Evolutionary conservation across 371 early-diverging fungal species (phyloP).

Genomic region (Funneliformis caledonium): DNA sequence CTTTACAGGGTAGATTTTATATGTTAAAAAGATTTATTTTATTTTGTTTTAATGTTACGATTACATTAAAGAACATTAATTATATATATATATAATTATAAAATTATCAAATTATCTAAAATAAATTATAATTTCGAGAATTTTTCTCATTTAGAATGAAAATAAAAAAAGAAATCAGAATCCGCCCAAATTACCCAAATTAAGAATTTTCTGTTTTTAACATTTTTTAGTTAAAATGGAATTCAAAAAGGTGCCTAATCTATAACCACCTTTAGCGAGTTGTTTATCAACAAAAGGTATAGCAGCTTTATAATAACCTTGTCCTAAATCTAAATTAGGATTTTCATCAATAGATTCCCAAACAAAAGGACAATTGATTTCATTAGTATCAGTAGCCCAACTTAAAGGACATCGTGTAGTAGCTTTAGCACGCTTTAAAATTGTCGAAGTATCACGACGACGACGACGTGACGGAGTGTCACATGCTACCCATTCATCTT

Average conservation of each 20-base stretch:
- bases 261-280: constrained; percentile 28
- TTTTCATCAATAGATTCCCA: constrained; percentile 11
- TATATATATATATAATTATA: not conserved
- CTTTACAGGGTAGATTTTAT: too few species aligned
- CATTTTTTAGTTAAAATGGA: constrained; percentile 18
- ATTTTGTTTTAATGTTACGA: not conserved
- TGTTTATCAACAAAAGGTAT: constrained; percentile 20
- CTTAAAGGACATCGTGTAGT: constrained; percentile 11
- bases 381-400: constrained; percentile 30
- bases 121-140: too few species aligned
- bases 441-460: not conserved
- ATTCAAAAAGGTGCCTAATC: constrained; percentile 19
- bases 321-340: constrained; percentile 12
- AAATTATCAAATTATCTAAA: not conserved
- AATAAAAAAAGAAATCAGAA: too few species aligned
- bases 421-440: not conserved
- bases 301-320: constrained; percentile 11
- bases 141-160: too few species aligned
- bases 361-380: constrained; percentile 24
- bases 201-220: not conserved
- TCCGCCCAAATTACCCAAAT: too few species aligned
- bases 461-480: not conserved
- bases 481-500: constrained; percentile 18
- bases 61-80: not conserved
- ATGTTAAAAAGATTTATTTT: not conserved